Conservation (phyloP, 1,284 basidiomycete genomes). For the Leccinum fallax region DNA sequence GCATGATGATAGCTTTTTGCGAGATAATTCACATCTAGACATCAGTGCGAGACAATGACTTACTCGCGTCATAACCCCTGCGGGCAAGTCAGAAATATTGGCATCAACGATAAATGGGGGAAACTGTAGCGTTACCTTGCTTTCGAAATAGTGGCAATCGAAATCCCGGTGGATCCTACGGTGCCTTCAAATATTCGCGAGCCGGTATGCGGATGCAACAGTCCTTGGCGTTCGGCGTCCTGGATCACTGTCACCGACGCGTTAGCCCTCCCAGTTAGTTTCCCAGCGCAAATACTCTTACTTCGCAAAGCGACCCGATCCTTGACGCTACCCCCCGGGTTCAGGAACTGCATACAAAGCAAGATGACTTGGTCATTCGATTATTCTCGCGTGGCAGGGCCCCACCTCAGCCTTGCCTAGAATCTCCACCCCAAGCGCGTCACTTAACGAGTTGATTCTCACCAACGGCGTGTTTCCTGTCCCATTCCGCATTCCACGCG, state of each 20-base stretch:
- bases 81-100: not conserved
- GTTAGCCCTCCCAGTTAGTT: conserved; percentile 1
- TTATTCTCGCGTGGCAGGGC: not conserved
- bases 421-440: conserved; percentile 92
- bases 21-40: not conserved
- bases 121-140: conserved; percentile 64
- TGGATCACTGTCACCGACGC: conserved; percentile 72
- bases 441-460: conserved; percentile 88
- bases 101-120: not conserved
- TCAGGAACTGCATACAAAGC: conserved; percentile 69
- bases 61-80: conserved; percentile 80
- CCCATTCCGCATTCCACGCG: not conserved
- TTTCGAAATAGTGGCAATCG: conserved; percentile 88
- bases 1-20: conserved; percentile 82
- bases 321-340: conserved; percentile 97
- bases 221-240: conserved; percentile 86
- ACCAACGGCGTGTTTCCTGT: conserved; percentile 93
- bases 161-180: conserved; percentile 96
- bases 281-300: conserved; percentile 34
- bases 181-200: conserved; percentile 98
- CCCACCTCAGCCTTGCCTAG: conserved; percentile 92
- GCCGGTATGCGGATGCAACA: conserved; percentile 85
- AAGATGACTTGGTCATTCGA: not conserved
- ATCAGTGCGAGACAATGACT: conserved; percentile 32
- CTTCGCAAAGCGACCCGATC: conserved; percentile 93